Evolutionary conservation across 331 rosid species (phyloP), one percentile per base, ranked within the genome.

Genomic region (Prunus yedoensis): DNA sequence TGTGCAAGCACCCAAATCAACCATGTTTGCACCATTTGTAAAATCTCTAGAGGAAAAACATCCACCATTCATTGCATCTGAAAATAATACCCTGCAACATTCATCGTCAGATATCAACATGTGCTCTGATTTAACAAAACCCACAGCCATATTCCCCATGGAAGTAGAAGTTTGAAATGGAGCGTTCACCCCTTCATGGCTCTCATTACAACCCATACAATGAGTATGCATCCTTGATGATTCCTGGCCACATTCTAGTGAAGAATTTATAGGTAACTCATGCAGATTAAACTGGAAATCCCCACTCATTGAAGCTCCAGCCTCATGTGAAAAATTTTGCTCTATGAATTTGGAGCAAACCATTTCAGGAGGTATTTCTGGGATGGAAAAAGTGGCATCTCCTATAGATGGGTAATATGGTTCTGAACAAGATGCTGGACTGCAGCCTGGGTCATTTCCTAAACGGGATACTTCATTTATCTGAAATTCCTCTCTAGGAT

Each of bases 51-150:
- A 71, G 72, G 91, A 66, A 87, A 86, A 85, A 65, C 77, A 74
- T 69, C 76, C 89, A 51, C 81, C 88, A 49, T 67, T 74, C 47
- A 88, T 82, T 80, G 84, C 85, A 75, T 86, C 96, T 75, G 93
- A 82, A 84, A 92, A 95, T 53, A 95, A 80, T 45, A 87, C 82
- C 84, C 91, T 87, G 79, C 98, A 86, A 80, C 96, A 92, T 80
- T 95, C 99, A 71, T 91, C 96, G 28, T 92, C 94, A 9, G 98
- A 56, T 78, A 95, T 88, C 82, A 89, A 53, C 88, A 86, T 78
- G 74, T 80, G 79, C 61, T 87, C 92, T 63, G 68, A 62, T 85
- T 87, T 79, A 74, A 78, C 83, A 35, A 86, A 84, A 79, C 79
- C 84, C 78, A 75, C 61, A 17, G 67, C 83, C 76, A 75, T 70